Base-by-base conservation (phyloP, 148 eudicot genomes). In the Silene uniflora region DNA sequence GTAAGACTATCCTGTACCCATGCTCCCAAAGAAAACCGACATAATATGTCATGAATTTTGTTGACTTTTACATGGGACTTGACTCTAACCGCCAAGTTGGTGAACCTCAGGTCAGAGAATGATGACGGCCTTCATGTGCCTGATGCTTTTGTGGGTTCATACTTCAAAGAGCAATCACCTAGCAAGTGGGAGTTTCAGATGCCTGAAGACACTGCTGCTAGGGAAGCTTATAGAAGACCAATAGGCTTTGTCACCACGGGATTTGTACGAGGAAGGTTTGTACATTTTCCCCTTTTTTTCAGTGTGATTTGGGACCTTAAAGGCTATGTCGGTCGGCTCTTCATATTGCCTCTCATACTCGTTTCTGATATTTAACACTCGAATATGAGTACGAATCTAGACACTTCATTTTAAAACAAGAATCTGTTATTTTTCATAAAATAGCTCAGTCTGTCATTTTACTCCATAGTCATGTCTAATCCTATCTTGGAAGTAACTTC, bases 201-300 rank as follows among this genome's bases (percentile, higher is more conserved):
- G 77, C 98, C 96, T 3, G 84, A 82, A 54, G 89, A 89, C 68
- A 77, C 89, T 66, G 76, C 74, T 73, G 84, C 85, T 39, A 81
- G 22, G 75, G 90, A 83, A 59, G 87, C 84, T 69, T 85, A 78
- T 81, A 88, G 98, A 78, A 81, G 81, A 79, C 97, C 96, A 1
- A 84, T 92, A 76, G 97, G 98, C 73, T 95, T 90, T 79, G 87
- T 95, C 64, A 89, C 98, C 35, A 84, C 90, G 29, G 98, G 97
- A 79, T 92, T 90, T 84, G 93, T 95, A 69, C 89, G 86, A 23
- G 98, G 97, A 86, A 92, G 97, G 98, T 87, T 47, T 27, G 71
- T 24, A 23, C 73, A 49, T 3, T 64, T 59, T 56, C 39, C n/a
- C 23, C 63, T 21, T 24, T 32, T 10, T 21, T 39, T 29, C 12